phyloP scores from a whole-genome alignment of 2,329 filamentous ascomycete genomes.

The Coniochaeta ligniaria region DNA sequence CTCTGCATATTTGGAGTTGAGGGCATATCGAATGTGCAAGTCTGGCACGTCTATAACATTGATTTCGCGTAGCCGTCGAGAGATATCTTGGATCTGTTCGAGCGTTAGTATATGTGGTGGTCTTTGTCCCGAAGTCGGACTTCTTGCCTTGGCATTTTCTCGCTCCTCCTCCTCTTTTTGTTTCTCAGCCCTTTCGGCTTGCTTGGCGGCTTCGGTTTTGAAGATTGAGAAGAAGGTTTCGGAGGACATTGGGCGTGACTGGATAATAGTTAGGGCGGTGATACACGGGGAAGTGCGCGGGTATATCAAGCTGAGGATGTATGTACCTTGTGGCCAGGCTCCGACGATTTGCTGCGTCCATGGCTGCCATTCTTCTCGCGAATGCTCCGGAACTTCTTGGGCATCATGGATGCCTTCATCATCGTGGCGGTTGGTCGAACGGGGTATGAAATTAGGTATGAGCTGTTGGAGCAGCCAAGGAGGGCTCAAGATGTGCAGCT shows the following conservation, averaged over 20 bases:
- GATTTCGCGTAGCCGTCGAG: slow-evolving; percentile 17
- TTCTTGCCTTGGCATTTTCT: slow-evolving; percentile 38
- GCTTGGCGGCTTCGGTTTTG: slow-evolving; percentile 51
- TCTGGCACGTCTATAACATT: not conserved
- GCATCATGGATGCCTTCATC: slow-evolving; percentile 32
- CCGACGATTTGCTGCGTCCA: slow-evolving; percentile 47
- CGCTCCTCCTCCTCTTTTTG: slow-evolving; percentile 19
- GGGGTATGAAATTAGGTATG: not conserved
- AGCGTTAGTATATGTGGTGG: not conserved
- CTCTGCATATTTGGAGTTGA: slow-evolving; percentile 55
- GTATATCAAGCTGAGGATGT: not conserved
- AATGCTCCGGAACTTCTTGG: slow-evolving; percentile 62
- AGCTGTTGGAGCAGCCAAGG: not conserved
- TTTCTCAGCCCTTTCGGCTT: slow-evolving; percentile 19
- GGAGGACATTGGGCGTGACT: slow-evolving; percentile 46
- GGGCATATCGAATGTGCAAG: slow-evolving; percentile 51
- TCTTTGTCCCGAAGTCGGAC: slow-evolving; percentile 13
- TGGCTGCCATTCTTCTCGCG: slow-evolving; percentile 56
- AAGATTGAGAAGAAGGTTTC: slow-evolving; percentile 59
- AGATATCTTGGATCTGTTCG: slow-evolving; percentile 26
- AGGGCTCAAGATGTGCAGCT: not conserved
- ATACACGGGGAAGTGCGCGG: not conserved
- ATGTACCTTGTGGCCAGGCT: slow-evolving; percentile 45
- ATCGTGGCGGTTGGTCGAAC: not conserved
- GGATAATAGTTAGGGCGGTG: slow-evolving; percentile 11